Evolutionary conservation across 352 stramenopile genomes (phyloP), one percentile per base, ranked within the genome.

Genomic region (Phytophthora multivora): DNA sequence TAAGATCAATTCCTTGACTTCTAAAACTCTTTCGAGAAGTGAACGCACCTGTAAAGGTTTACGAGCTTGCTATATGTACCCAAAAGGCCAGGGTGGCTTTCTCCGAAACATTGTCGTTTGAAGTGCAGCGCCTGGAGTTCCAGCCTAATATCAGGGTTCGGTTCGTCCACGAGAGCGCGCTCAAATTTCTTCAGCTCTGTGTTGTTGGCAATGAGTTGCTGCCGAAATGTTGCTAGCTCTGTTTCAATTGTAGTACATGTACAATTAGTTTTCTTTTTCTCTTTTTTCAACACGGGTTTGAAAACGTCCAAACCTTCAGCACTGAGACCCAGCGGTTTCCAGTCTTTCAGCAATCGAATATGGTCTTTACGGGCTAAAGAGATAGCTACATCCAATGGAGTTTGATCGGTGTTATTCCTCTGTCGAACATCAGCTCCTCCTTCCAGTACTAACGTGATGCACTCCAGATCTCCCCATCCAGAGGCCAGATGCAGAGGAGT

Each of bases 401-500:
- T 89, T 23, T 88, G 60, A 3, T 57, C 40, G 0, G 25, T 52
- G 10, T 66, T 38, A 26, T 91, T 91, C 26, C 21, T 58, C 2
- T 23, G 52, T 9, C 59, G 42, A 1, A 71, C 41, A 45, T 63
- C 47, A 2, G 77, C 72, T 4, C 80, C 80, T 19, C 64, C 66
- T 64, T 93, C 81, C 4, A 93, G 60, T 12, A 90, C 53, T 42
- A 91, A 31, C 8, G 89, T 69, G 7, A 76, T 75, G 31, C 78
- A 89, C 3, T 65, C 51, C 8, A 88, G 43, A 28, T 86, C 77
- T 16, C 84, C 82, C 76, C 80, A 93, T 0, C 81, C 84, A 53
- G 82, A 78, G n/a, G 80, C 78, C 26, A 93, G 39, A 50, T 93
- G 82, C 8, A 93, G 51, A 9, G 84, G 66, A 5, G 82, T 87